Evolutionary conservation across 805 yeast genomes (phyloP), one percentile per base, ranked within the genome.

Genomic region (Saccharomycopsis javanensis): DNA sequence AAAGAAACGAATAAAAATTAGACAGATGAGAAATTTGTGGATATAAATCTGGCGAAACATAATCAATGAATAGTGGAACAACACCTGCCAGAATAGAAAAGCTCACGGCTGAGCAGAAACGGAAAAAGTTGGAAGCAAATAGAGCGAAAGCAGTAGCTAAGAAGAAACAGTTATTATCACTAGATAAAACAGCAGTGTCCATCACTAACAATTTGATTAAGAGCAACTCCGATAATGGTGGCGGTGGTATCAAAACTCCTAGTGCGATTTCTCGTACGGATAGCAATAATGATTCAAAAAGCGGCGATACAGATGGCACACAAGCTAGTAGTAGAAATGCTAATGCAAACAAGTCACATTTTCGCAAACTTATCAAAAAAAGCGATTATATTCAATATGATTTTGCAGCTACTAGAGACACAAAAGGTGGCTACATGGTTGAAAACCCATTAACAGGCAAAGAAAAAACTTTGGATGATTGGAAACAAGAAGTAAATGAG

Each of bases 381-480:
- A 74, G 77, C 34, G 90, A 86, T 63, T 87, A 86, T 66, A 86
- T 87, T 31, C 94, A 87, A 60, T 88, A 83, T 68, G 97, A 94
- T 70, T 80, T 94, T 63, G 80, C 97, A 2, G 86, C 89, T n/a
- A 86, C 95, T 89, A 80, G 81, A 61, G 97, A 94, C 64, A 74
- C 86, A 1, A 78, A 79, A 65, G 98, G 97, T 64, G 99, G 99
- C 23, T 91, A 83, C 67, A 74, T 91, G 61, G 66, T 72, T 0
- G 79, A 75, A 13, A 56, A 65, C 62, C 31, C 46, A 55, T 56
- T 69, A 53, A 23, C 65, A 51, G 56, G 65, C 51, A 65, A 65
- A 42, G 72, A 71, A 11, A 73, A 73, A 61, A 71, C 79, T 0
- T 67, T 80, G 18, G 82, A 77, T 20, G 81, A 80, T 37, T 79